Conservation (phyloP, 495 filamentous ascomycete genomes). For the Geopyxis carbonaria region DNA sequence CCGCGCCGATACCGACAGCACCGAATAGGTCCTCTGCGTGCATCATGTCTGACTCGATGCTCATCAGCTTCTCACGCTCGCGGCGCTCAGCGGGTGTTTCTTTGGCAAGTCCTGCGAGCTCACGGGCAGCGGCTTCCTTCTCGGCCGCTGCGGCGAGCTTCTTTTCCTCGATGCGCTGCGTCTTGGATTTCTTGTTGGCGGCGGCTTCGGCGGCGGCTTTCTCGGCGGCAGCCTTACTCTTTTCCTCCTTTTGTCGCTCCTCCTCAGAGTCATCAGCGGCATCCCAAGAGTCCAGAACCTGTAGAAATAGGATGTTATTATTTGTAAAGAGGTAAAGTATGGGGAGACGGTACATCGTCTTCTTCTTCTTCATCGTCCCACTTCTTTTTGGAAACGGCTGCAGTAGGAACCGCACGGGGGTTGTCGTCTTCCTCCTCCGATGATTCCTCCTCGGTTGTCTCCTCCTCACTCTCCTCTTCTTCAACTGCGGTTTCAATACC, state of each 20-base stretch:
- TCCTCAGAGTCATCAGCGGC: constrained; percentile 92
- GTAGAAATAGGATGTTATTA: constrained; percentile 3
- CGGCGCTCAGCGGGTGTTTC: constrained; percentile 57
- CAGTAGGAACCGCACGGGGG: constrained; percentile 1
- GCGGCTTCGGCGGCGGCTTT: constrained; percentile 87
- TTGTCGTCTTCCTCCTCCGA: constrained; percentile 10
- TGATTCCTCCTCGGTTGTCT: constrained; percentile 8
- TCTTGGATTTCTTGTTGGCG: constrained; percentile 78
- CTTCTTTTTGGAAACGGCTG: constrained; percentile 29
- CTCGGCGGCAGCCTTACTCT: constrained; percentile 63
- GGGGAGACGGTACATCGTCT: constrained; percentile 46
- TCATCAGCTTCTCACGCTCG: constrained; percentile 49
- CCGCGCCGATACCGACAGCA: constrained; percentile 48
- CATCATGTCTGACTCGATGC: constrained; percentile 58
- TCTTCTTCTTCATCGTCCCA: constrained; percentile 89
- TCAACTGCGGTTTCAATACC: neutral
- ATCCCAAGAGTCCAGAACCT: constrained; percentile 96
- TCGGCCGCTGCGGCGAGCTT: constrained; percentile 33
- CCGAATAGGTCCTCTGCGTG: constrained; percentile 88
- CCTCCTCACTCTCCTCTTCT: constrained; percentile 5
- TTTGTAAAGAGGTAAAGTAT: neutral
- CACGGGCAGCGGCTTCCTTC: constrained; percentile 35
- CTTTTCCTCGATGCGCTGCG: constrained; percentile 72
- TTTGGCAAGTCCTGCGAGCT: constrained; percentile 41
- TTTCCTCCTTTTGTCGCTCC: constrained; percentile 66